Conservation (phyloP, 352 stramenopile genomes). For the Pilasporangium apinafurcum region DNA sequence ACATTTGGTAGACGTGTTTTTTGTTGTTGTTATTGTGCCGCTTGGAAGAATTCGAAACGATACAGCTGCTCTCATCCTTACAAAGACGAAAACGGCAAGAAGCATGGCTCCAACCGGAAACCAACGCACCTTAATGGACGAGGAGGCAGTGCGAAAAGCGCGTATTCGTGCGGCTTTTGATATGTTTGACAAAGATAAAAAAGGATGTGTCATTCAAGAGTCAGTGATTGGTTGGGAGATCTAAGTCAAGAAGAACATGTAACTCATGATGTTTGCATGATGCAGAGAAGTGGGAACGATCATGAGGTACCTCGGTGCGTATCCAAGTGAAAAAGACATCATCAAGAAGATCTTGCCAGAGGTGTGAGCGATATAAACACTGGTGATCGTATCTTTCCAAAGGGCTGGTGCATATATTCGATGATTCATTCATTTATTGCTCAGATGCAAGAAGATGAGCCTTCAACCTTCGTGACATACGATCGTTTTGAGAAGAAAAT, state of each 20-base stretch:
- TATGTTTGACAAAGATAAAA: conserved; percentile 92
- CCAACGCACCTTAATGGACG: conserved; percentile 22
- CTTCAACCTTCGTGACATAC: conserved; percentile 85
- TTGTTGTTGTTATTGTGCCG: too few species aligned
- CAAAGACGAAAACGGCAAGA: not conserved
- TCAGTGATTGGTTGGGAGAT: conserved; percentile 6
- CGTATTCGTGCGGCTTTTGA: conserved; percentile 81
- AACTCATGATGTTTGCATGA: not conserved
- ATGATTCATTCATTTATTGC: not conserved
- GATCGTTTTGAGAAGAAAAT: conserved; percentile 92
- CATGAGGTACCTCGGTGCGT: conserved; percentile 88
- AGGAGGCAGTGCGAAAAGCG: conserved; percentile 36
- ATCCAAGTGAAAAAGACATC: conserved; percentile 88
- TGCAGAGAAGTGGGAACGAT: conserved; percentile 84
- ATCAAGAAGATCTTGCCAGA: conserved; percentile 89
- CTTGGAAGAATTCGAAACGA: conserved; percentile 5
- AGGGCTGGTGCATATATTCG: not conserved
- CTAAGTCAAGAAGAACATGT: not conserved
- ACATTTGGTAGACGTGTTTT: too few species aligned
- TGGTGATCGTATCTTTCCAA: too few species aligned
- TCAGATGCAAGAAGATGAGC: conserved; percentile 88
- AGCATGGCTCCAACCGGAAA: conserved; percentile 10
- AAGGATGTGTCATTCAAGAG: conserved; percentile 86
- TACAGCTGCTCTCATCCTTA: not conserved
- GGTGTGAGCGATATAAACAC: conserved; percentile 33